A percentile compares a stretch with the other conserved stretches of the same genome.
These are phyloP conservation scores for Cyclotella atomus DNA, from an alignment of 108 stramenopile genomes.

Conservation along the genomic window DNA sequence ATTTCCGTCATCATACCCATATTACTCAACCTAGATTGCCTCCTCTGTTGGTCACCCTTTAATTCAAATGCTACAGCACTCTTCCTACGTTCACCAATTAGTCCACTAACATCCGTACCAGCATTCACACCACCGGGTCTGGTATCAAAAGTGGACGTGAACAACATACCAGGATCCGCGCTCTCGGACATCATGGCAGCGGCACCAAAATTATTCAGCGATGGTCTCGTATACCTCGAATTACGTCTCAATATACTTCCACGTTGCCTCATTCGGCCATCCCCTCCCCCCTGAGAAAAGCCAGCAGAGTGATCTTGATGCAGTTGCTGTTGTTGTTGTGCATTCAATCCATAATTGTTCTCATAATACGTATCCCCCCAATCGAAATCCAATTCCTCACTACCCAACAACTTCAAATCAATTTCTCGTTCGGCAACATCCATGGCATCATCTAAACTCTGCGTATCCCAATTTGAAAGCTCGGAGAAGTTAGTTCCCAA, in stretches of 20 bases:
- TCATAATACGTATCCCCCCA: slow-evolving; percentile 13
- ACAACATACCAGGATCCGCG: slow-evolving; percentile 43
- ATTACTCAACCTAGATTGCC: slow-evolving; percentile 39
- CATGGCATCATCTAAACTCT: slow-evolving; percentile 49
- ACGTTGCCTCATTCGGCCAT: background rate
- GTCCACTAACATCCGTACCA: slow-evolving; percentile 42
- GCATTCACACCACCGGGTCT: slow-evolving; percentile 48
- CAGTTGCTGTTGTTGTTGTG: background rate
- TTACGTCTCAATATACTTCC: slow-evolving; percentile 35
- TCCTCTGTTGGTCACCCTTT: slow-evolving; percentile 15
- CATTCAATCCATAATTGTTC: background rate
- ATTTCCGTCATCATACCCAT: slow-evolving; percentile 23
- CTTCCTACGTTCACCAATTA: slow-evolving; percentile 38
- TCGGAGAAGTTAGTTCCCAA: slow-evolving; percentile 33
- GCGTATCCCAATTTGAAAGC: slow-evolving; percentile 28
- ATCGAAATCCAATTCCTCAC: slow-evolving; percentile 7
- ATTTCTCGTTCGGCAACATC: slow-evolving; percentile 43
- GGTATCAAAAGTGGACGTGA: slow-evolving; percentile 50
- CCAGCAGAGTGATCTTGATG: too few species aligned
- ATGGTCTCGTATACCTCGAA: slow-evolving; percentile 7
- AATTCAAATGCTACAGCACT: slow-evolving; percentile 33
- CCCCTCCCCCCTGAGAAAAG: background rate
- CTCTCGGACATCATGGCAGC: slow-evolving; percentile 19
- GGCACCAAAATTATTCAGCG: background rate
- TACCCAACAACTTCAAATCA: slow-evolving; percentile 40